Conservation (phyloP, 352 stramenopile genomes). For the Plasmopara viticola region DNA sequence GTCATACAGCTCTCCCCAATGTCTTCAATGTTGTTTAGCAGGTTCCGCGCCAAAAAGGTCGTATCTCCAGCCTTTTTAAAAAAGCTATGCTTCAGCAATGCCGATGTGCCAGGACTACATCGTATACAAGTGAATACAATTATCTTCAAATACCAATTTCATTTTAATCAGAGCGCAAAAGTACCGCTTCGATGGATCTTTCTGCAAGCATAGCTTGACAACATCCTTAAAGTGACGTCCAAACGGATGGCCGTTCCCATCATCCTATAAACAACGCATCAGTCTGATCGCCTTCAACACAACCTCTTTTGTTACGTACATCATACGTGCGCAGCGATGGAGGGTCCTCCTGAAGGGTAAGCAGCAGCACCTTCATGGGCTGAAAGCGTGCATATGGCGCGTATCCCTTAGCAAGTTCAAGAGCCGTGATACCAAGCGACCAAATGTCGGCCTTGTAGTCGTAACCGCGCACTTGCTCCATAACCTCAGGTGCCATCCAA, state of each 20-base stretch:
- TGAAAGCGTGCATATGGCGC: slow-evolving; percentile 97
- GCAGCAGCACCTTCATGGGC: slow-evolving; percentile 97
- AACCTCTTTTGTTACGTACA: slow-evolving; percentile 26
- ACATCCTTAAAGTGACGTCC: slow-evolving; percentile 85
- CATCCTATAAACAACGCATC: slow-evolving; percentile 39
- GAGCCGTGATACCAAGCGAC: slow-evolving; percentile 97
- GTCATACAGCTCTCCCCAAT: slow-evolving; percentile 88
- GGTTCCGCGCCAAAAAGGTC: slow-evolving; percentile 49
- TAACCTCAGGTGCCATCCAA: slow-evolving; percentile 94
- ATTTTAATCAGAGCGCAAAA: neutral
- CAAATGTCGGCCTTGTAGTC: slow-evolving; percentile 99
- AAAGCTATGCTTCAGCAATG: slow-evolving; percentile 85
- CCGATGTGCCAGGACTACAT: slow-evolving; percentile 64
- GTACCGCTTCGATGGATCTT: slow-evolving; percentile 80
- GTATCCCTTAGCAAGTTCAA: slow-evolving; percentile 98
- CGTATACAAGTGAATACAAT: neutral
- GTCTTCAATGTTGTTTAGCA: slow-evolving; percentile 78
- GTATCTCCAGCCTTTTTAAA: slow-evolving; percentile 84
- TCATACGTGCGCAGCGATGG: slow-evolving; percentile 88
- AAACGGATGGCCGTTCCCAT: slow-evolving; percentile 79
- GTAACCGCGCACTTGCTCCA: slow-evolving; percentile 88
- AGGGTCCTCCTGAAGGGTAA: slow-evolving; percentile 96
- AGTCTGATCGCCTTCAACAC: neutral
- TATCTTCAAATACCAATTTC: neutral
- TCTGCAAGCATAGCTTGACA: slow-evolving; percentile 85